phyloP scores from a whole-genome alignment of 106 monocot species.

The Alisma plantagoaquatica region DNA sequence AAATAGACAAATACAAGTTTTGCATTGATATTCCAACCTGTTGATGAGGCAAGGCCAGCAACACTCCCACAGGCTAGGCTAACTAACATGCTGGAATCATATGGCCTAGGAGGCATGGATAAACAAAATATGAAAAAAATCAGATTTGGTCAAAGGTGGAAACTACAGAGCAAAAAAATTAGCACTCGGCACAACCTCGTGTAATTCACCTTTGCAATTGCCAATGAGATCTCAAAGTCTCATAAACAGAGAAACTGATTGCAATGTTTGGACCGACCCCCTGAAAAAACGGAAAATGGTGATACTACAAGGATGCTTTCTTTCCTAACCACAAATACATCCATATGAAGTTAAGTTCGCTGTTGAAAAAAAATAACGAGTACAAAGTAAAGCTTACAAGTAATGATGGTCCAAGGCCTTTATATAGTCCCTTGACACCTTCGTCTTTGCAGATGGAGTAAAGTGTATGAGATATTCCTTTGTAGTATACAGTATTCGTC shows the following conservation, averaged over 20 bases:
- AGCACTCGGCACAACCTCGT: slow-evolving; percentile 6
- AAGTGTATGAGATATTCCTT: slow-evolving; percentile 69
- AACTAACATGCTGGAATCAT: too few relatives aligned
- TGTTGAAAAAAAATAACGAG: not conserved
- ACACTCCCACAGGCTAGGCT: too few relatives aligned
- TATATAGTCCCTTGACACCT: slow-evolving; percentile 67
- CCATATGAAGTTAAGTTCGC: not conserved
- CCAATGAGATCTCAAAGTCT: slow-evolving; percentile 62
- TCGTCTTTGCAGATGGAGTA: slow-evolving; percentile 78
- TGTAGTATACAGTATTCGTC: slow-evolving; percentile 70
- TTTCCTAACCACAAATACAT: too few relatives aligned
- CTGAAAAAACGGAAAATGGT: too few relatives aligned
- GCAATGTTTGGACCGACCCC: slow-evolving; percentile 86
- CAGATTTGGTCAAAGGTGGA: too few relatives aligned
- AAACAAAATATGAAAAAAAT: too few relatives aligned
- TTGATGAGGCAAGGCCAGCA: too few relatives aligned
- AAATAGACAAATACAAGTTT: too few relatives aligned
- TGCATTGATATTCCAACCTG: too few relatives aligned
- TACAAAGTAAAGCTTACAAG: slow-evolving; percentile 26
- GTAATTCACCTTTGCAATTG: slow-evolving; percentile 44
- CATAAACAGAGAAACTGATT: slow-evolving; percentile 79
- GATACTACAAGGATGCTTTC: too few relatives aligned
- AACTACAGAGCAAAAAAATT: too few relatives aligned
- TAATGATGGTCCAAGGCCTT: slow-evolving; percentile 81
- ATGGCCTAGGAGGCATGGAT: too few relatives aligned